A percentile compares a stretch with the other conserved stretches of the same genome.
Evolutionary conservation across 2,329 filamentous ascomycete species (phyloP).

Genomic region (Dendrostoma leiphaemia): DNA sequence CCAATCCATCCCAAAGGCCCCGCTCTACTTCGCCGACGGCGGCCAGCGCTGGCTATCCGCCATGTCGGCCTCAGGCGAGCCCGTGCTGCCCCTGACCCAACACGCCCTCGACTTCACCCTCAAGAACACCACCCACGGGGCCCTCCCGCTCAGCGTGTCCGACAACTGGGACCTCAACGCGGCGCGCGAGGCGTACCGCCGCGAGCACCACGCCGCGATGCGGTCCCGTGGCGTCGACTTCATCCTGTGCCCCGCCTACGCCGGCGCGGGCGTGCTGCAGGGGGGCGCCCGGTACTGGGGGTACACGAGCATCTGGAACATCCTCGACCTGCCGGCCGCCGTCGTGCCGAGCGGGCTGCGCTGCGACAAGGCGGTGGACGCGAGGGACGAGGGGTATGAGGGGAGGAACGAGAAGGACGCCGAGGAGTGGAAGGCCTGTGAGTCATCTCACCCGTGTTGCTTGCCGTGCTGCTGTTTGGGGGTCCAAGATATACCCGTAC

Average conservation of each 20-base stretch:
- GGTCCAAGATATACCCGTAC: too few species aligned
- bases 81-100: slow-evolving; percentile 15
- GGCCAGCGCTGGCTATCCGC: slow-evolving; percentile 10
- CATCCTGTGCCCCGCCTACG: slow-evolving; percentile 16
- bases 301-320: slow-evolving; percentile 25
- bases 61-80: slow-evolving; percentile 17
- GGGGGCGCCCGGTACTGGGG: slow-evolving; percentile 19
- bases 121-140: slow-evolving; percentile 1
- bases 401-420: slow-evolving; percentile 10
- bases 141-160: slow-evolving; percentile 4
- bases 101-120: slow-evolving; percentile 15
- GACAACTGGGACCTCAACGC: slow-evolving; percentile 13
- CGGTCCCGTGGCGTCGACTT: slow-evolving; percentile 16
- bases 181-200: slow-evolving; percentile 13
- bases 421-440: slow-evolving; percentile 13
- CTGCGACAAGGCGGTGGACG: slow-evolving; percentile 8
- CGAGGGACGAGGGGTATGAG: slow-evolving; percentile 6
- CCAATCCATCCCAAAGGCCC: background rate
- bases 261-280: slow-evolving; percentile 15
- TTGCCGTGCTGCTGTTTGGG: too few species aligned
- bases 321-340: slow-evolving; percentile 21
- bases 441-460: background rate
- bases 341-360: slow-evolving; percentile 21
- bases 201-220: slow-evolving; percentile 18
- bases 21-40: slow-evolving; percentile 10